A percentile compares a stretch with the other conserved stretches of the same genome.
These are phyloP conservation scores for Stephanodiscus triporus DNA, from an alignment of 108 stramenopile species.

Conservation along the genomic window DNA sequence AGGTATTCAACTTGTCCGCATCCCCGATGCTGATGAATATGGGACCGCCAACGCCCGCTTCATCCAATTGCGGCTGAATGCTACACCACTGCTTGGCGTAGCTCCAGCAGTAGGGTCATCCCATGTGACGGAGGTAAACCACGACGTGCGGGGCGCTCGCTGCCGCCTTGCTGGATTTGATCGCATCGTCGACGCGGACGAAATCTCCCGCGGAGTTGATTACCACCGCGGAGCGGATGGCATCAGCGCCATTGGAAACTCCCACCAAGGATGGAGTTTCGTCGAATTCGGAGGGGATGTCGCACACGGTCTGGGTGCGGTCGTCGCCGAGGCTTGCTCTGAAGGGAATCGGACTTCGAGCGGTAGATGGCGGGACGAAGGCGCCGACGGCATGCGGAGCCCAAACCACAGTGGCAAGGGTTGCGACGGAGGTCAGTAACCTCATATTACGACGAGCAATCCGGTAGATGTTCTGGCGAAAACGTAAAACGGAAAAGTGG, in stretches of 20 bases:
- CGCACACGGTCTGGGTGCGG: constrained; percentile 16
- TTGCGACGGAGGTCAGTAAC: constrained; percentile 11
- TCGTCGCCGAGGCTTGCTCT: constrained; percentile 4
- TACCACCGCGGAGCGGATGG: constrained; percentile 44
- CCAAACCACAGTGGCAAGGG: constrained; percentile 9
- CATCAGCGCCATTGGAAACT: constrained; percentile 26
- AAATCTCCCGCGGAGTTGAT: constrained; percentile 63
- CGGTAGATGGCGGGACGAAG: constrained; percentile 15
- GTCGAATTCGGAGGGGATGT: constrained; percentile 28
- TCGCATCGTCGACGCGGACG: constrained; percentile 59
- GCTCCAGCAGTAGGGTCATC: constrained; percentile 92
- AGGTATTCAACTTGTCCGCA: constrained; percentile 64
- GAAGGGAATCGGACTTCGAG: background rate
- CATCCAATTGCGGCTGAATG: constrained; percentile 58
- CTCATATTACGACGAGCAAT: constrained; percentile 19
- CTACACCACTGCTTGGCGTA: constrained; percentile 80
- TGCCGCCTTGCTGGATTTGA: constrained; percentile 19
- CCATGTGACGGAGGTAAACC: constrained; percentile 80
- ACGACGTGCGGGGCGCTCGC: constrained; percentile 62
- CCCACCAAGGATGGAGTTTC: constrained; percentile 23
- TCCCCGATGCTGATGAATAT: constrained; percentile 83
- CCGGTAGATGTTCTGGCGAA: background rate
- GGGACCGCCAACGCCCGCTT: constrained; percentile 57
- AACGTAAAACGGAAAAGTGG: background rate
- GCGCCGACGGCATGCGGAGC: constrained; percentile 1